These are phyloP conservation scores for Conticribra guillardii DNA, from an alignment of 108 stramenopile genomes.

Conservation along the genomic window DNA sequence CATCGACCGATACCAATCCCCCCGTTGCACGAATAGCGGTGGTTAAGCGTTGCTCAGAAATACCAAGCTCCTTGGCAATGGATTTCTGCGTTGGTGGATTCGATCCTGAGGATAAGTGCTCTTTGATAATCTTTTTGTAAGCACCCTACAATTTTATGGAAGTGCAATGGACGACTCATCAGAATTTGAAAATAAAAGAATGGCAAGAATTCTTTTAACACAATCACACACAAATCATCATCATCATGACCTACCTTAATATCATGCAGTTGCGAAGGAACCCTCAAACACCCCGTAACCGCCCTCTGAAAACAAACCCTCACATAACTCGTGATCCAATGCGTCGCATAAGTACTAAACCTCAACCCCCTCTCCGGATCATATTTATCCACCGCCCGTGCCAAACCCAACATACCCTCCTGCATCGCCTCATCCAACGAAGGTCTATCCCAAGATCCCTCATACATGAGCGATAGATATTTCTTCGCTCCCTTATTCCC, in stretches of 20 bases:
- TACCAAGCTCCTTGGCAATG: conserved; percentile 58
- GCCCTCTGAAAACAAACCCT: conserved; percentile 66
- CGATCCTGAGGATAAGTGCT: conserved; percentile 38
- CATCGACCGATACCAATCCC: conserved; percentile 61
- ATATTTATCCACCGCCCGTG: conserved; percentile 79
- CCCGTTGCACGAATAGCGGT: conserved; percentile 65
- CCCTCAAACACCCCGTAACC: conserved; percentile 62
- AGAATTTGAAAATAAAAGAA: conserved; percentile 4
- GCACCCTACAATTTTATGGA: conserved; percentile 21
- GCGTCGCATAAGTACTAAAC: conserved; percentile 87
- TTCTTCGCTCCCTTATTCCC: neutral
- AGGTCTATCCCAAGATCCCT: conserved; percentile 62
- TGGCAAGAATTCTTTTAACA: neutral
- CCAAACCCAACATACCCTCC: conserved; percentile 82
- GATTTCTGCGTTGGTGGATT: conserved; percentile 43
- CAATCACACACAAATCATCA: too few relatives aligned
- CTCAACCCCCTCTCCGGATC: conserved; percentile 68
- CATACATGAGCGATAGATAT: conserved; percentile 43
- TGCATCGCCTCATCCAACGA: conserved; percentile 84
- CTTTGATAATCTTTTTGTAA: conserved; percentile 62
- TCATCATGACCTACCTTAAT: conserved; percentile 39
- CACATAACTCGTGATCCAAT: conserved; percentile 80
- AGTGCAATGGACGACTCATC: too few relatives aligned
- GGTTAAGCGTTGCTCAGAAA: conserved; percentile 54
- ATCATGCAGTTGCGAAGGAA: conserved; percentile 64